Base-by-base conservation (phyloP, 2,329 filamentous ascomycete genomes). In the Penicillium palitans region DNA sequence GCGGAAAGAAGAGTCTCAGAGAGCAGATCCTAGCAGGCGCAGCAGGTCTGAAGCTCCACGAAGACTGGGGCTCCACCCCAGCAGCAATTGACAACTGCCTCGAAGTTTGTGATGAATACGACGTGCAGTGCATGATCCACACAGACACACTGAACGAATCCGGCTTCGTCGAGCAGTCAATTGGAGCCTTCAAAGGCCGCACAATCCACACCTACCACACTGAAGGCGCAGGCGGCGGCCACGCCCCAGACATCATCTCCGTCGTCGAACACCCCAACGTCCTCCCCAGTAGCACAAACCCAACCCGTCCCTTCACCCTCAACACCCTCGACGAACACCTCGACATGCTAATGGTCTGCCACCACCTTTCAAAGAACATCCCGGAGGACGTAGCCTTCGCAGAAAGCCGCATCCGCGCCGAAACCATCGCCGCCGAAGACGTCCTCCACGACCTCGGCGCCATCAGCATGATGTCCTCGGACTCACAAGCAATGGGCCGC, bases 291-390 rank as follows among this genome's bases (percentile, higher is more conserved):
- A 93, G 89, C 47, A 98, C 93, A 0, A 98, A 96, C 73, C 93
- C 93, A 0, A 98, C 93, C 1, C 83, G 93, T 2, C 93, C 93
- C 0, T 97, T 87, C 76, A 98, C 93, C 2, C 82, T 83, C 64
- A 97, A 98, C 79, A 98, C 93, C 0, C 84, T 98, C 0, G 93
- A 97, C 71, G 93, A 98, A 76, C 93, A 98, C 77, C 84, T 97
- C 15, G 93, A 98, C 78, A 98, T 98, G 93, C 80, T 97, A 47
- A 97, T 97, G 93, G 91, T 96, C 39, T 98, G 93, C 80, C 93
- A 98, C 75, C 93, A 98, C 71, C 81, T 98, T 10, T 92, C 88
- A 52, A 91, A 90, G 75, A 88, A 96, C 76, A 97, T 97, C 59
- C 91, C 93, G 58, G 93, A 98, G 78, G 93, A 98, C 72, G 89